Conservation (phyloP, 345 rosid genomes). For the Dimocarpus longan region DNA sequence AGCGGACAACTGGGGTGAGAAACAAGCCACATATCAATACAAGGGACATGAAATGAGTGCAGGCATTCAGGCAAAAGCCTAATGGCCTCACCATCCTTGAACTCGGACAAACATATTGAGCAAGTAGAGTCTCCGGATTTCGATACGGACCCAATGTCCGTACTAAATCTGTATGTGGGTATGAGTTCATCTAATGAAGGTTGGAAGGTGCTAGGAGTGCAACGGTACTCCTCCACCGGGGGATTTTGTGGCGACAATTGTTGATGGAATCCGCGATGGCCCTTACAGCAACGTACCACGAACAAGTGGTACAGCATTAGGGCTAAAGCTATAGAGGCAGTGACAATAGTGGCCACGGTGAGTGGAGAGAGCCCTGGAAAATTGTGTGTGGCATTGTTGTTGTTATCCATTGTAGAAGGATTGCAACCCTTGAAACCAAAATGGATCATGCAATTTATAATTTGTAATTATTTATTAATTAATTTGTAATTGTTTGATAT, state of each 20-base stretch:
- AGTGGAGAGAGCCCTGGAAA: not conserved
- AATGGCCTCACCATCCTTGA: conserved; percentile 37
- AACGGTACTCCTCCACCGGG: accelerated
- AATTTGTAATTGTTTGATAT: not conserved
- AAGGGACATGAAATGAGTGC: conserved; percentile 38
- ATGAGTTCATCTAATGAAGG: conserved; percentile 11
- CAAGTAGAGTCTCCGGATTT: conserved; percentile 17
- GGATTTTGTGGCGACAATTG: not conserved
- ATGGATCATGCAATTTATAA: not conserved
- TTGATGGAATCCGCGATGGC: not conserved
- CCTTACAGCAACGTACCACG: not conserved
- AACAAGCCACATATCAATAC: conserved; percentile 43
- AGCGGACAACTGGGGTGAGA: conserved; percentile 42
- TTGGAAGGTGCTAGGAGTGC: not conserved
- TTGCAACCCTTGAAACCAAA: not conserved
- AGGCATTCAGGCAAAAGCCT: conserved; percentile 33
- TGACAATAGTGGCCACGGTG: not conserved
- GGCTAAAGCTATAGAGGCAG: not conserved
- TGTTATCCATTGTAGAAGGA: not conserved
- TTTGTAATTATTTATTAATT: not conserved
- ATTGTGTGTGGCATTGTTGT: not conserved
- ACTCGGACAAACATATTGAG: conserved; percentile 36
- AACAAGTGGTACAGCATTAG: conserved; percentile 9
- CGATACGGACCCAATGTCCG: not conserved
- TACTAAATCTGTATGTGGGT: not conserved